These are phyloP conservation scores for Coniella vitis DNA, from an alignment of 2,329 filamentous ascomycete genomes.

Conservation along the genomic window DNA sequence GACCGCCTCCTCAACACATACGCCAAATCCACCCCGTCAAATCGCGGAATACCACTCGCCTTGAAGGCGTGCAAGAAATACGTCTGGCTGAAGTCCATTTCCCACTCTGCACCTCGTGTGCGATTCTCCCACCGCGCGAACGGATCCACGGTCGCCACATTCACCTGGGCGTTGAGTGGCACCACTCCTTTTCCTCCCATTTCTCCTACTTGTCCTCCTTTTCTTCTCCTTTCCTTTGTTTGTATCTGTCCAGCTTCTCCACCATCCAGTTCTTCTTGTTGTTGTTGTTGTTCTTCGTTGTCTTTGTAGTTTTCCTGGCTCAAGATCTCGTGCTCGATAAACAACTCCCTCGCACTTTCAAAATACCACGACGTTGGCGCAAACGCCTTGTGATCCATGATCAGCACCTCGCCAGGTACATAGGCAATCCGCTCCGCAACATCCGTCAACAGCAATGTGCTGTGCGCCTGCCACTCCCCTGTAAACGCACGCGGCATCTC, in stretches of 20 bases:
- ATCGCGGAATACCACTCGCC: slow-evolving; percentile 7
- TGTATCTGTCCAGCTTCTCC: slow-evolving; percentile 1
- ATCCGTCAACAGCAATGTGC: slow-evolving; percentile 21
- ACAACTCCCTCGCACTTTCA: not conserved
- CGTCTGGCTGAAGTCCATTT: slow-evolving; percentile 15
- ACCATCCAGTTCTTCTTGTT: not conserved
- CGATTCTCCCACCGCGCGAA: slow-evolving; percentile 1
- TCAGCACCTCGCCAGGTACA: slow-evolving; percentile 21
- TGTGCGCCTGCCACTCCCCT: slow-evolving; percentile 21
- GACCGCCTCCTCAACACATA: slow-evolving; percentile 7
- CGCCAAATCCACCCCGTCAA: not conserved
- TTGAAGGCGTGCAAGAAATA: slow-evolving; percentile 19
- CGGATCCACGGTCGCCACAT: not conserved
- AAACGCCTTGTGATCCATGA: slow-evolving; percentile 21
- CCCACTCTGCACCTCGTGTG: not conserved
- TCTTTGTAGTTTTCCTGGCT: not conserved
- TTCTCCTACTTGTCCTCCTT: not conserved
- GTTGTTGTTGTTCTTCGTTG: too few species aligned
- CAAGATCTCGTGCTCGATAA: slow-evolving; percentile 4
- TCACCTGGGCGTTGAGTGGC: not conserved
- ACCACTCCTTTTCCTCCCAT: too few species aligned
- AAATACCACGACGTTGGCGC: slow-evolving; percentile 20
- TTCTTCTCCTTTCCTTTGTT: too few species aligned
- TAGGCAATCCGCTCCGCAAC: slow-evolving; percentile 19
- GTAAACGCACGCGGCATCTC: slow-evolving; percentile 20